Percentiles rank a stretch among this genome's conserved stretches.
Conservation (phyloP, 345 rosid genomes). For the Populus ilicifolia region DNA sequence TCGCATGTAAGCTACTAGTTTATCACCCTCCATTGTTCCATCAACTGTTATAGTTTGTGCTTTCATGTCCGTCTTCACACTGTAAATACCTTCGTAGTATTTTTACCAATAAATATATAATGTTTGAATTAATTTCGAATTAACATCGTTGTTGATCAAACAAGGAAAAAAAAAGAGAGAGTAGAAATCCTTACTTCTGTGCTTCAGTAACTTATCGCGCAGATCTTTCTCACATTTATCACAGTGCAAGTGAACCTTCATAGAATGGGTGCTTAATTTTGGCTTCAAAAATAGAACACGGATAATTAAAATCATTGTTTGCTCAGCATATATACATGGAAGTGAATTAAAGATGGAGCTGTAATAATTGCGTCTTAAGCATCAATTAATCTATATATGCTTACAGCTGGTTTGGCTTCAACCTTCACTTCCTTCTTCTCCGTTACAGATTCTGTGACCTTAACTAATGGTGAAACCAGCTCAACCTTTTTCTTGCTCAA, state of each 20-base stretch:
- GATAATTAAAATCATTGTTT: background rate
- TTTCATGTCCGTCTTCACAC: slow-evolving; percentile 59
- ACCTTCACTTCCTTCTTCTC: slow-evolving; percentile 34
- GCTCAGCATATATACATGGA: too few species aligned
- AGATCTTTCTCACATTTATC: slow-evolving; percentile 65
- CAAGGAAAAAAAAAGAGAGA: too few species aligned
- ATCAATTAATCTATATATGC: too few species aligned
- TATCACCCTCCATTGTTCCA: slow-evolving; percentile 58
- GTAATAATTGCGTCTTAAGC: too few species aligned
- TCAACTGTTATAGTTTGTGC: slow-evolving; percentile 63
- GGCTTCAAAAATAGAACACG: slow-evolving; percentile 25
- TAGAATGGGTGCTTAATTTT: slow-evolving; percentile 37
- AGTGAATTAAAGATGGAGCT: too few species aligned
- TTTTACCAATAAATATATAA: background rate
- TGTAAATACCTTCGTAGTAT: slow-evolving; percentile 46
- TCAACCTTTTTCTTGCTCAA: slow-evolving; percentile 66
- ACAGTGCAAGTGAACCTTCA: slow-evolving; percentile 77
- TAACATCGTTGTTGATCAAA: too few species aligned
- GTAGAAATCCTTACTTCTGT: slow-evolving; percentile 43
- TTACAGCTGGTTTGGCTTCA: slow-evolving; percentile 24
- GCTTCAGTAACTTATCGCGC: slow-evolving; percentile 45
- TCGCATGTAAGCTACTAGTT: slow-evolving; percentile 44
- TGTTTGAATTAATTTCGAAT: too few species aligned
- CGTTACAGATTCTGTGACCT: slow-evolving; percentile 27
- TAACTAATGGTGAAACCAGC: slow-evolving; percentile 51